A percentile compares a stretch with the other conserved stretches of the same genome.
phyloP scores from a whole-genome alignment of 2,329 filamentous ascomycete genomes.

The Pseudogymnoascus verrucosus region DNA sequence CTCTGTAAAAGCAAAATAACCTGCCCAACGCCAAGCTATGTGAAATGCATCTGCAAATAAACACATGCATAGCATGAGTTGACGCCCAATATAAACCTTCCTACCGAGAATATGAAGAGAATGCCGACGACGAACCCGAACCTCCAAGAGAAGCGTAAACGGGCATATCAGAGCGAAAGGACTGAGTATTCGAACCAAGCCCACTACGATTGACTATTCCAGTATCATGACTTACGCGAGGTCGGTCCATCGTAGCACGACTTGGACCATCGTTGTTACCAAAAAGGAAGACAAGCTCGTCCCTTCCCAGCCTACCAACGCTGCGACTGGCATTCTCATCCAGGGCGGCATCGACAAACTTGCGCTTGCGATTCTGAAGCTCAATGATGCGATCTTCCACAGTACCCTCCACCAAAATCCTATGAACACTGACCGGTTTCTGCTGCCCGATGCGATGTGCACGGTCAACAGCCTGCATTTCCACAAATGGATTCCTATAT shows the following conservation, averaged over 20 bases:
- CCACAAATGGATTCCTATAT: slow-evolving; percentile 67
- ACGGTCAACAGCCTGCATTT: slow-evolving; percentile 86
- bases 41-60: background rate
- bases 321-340: slow-evolving; percentile 64
- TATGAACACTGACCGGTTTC: slow-evolving; percentile 67
- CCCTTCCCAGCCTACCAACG: slow-evolving; percentile 56
- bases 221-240: background rate
- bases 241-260: background rate
- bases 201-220: background rate
- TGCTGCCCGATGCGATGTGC: slow-evolving; percentile 81
- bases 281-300: slow-evolving; percentile 66
- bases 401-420: slow-evolving; percentile 66
- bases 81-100: background rate
- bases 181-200: background rate
- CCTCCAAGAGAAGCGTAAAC: background rate
- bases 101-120: background rate
- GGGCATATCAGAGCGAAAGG: background rate
- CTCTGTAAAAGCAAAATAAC: slow-evolving; percentile 1
- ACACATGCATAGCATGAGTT: background rate
- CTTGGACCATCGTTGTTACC: background rate
- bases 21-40: background rate
- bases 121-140: background rate
- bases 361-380: slow-evolving; percentile 70
- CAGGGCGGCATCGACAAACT: slow-evolving; percentile 68
- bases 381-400: slow-evolving; percentile 81